These are phyloP conservation scores for Nepenthes alata DNA, from an alignment of 179 eudicot species.

Conservation along the genomic window DNA sequence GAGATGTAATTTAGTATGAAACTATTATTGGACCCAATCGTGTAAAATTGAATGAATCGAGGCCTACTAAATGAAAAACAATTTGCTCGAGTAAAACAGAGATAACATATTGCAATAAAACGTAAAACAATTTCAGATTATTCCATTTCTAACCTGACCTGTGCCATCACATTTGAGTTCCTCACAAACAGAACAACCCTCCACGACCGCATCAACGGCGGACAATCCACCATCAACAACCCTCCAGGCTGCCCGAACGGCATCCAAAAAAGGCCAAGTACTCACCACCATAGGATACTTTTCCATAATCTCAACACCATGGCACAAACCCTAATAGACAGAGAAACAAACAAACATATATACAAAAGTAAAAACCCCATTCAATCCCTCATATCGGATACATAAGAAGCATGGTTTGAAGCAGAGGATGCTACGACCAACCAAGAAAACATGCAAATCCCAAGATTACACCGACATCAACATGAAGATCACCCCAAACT, in stretches of 20 bases:
- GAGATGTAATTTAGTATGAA: neutral
- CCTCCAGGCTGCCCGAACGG: slow-evolving; percentile 81
- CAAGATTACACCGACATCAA: too few species aligned
- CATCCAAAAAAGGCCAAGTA: slow-evolving; percentile 87
- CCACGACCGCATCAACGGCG: slow-evolving; percentile 79
- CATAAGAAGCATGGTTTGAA: too few species aligned
- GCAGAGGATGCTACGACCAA: too few species aligned
- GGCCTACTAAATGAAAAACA: neutral
- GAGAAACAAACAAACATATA: neutral
- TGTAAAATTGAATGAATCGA: neutral
- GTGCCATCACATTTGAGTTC: slow-evolving; percentile 80
- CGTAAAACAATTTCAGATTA: neutral
- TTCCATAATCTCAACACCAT: slow-evolving; percentile 22
- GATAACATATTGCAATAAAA: neutral
- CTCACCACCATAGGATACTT: slow-evolving; percentile 65
- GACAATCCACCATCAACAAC: slow-evolving; percentile 56
- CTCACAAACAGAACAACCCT: slow-evolving; percentile 91
- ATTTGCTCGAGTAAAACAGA: neutral
- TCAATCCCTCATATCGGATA: too few species aligned
- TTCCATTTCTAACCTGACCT: slow-evolving; percentile 24
- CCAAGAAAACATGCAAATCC: too few species aligned
- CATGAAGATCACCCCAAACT: too few species aligned
- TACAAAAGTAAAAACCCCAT: neutral
- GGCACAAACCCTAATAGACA: slow-evolving; percentile 32
- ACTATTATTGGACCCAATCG: neutral